These are phyloP conservation scores for Sicyos baderoa DNA, from an alignment of 306 rosid genomes.

Conservation along the genomic window DNA sequence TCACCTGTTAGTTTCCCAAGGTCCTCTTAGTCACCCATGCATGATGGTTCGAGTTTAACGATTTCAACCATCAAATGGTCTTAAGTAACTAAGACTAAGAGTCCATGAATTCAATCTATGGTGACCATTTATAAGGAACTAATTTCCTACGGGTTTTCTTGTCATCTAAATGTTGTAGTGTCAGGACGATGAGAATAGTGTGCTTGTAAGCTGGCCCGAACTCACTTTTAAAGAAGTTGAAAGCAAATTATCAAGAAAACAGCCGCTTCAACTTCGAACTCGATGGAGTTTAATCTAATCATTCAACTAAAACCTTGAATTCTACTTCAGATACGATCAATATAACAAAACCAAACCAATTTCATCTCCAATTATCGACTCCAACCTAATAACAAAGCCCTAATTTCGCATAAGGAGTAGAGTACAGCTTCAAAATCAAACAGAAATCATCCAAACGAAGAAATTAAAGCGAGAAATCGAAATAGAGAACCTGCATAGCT, in stretches of 20 bases:
- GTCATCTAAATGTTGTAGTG: too few species aligned
- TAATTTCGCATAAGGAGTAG: not conserved
- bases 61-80: not conserved
- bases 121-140: too few species aligned
- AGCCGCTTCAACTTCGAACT: not conserved
- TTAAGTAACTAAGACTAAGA: too few species aligned
- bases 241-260: not conserved
- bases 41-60: not conserved
- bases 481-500: constrained; percentile 63
- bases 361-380: not conserved
- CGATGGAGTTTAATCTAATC: not conserved
- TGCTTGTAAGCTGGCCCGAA: not conserved
- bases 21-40: too few species aligned
- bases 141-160: too few species aligned
- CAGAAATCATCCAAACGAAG: not conserved
- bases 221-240: not conserved
- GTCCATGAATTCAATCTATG: too few species aligned
- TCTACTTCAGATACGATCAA: not conserved
- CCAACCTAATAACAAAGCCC: not conserved
- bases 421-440: not conserved
- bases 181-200: too few species aligned
- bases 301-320: not conserved
- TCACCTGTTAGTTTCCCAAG: too few species aligned
- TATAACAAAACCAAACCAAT: not conserved
- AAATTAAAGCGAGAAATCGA: not conserved